These are phyloP conservation scores for Candida alai DNA, from an alignment of 805 yeast species.

Conservation along the genomic window DNA sequence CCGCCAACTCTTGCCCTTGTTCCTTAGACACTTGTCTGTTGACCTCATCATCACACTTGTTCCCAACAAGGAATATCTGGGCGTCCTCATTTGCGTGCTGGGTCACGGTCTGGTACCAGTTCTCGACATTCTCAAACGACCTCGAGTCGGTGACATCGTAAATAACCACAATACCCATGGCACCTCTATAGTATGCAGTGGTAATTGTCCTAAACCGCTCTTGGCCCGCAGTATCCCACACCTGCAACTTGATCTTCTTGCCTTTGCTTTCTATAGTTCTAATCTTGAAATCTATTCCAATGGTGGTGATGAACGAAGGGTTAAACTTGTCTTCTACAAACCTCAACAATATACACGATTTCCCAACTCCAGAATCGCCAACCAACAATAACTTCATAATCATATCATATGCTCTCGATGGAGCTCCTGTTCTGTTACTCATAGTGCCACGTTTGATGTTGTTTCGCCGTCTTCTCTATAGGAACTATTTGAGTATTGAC, in stretches of 20 bases:
- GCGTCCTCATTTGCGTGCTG: constrained; percentile 97
- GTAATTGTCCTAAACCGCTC: constrained; percentile 93
- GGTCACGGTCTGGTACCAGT: constrained; percentile 93
- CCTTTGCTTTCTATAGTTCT: constrained; percentile 94
- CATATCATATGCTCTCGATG: constrained; percentile 77
- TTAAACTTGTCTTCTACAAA: constrained; percentile 96
- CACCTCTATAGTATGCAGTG: constrained; percentile 88
- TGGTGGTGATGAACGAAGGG: constrained; percentile 94
- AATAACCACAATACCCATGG: constrained; percentile 80
- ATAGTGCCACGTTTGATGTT: no score
- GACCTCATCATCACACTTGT: constrained; percentile 88
- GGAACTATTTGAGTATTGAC: no score
- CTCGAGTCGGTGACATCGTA: constrained; percentile 86
- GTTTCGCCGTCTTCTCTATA: no score
- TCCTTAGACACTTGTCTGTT: constrained; percentile 83
- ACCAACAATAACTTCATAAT: constrained; percentile 89
- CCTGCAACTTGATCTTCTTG: constrained; percentile 87
- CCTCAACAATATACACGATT: constrained; percentile 84
- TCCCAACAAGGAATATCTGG: constrained; percentile 89
- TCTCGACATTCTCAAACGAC: constrained; percentile 87
- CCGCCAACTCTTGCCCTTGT: constrained; percentile 87
- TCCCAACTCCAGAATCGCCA: constrained; percentile 89
- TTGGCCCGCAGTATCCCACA: constrained; percentile 98
- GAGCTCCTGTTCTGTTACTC: constrained; percentile 51
- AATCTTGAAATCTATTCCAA: constrained; percentile 97